Evolutionary conservation across 768 basidiomycete genomes (phyloP).

Genomic region (Podaxis sp.): DNA sequence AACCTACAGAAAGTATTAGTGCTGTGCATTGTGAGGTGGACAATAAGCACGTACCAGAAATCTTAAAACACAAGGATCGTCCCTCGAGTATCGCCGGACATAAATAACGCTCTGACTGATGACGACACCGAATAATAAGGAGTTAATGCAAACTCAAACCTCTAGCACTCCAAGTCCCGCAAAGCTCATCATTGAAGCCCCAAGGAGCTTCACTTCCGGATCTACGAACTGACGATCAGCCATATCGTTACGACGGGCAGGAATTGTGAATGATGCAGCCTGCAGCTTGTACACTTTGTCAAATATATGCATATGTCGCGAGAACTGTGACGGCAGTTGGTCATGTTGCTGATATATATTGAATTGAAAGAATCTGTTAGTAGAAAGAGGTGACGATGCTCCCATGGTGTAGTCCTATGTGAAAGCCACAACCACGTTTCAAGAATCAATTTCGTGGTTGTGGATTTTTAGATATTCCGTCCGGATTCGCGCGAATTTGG

Average conservation of each 20-base stretch:
- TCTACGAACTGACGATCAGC: not conserved
- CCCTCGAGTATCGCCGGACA: not conserved
- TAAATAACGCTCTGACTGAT: conserved; percentile 2
- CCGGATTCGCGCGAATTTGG: too few species aligned
- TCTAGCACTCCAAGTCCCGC: not conserved
- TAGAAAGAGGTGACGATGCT: not conserved
- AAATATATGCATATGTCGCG: not conserved
- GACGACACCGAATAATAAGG: conserved; percentile 1
- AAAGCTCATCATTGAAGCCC: not conserved
- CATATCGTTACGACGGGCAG: not conserved
- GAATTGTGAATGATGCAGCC: not conserved
- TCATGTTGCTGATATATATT: not conserved
- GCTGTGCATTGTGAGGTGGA: too few species aligned
- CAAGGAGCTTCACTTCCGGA: not conserved
- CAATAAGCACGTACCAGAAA: not conserved
- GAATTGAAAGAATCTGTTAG: not conserved
- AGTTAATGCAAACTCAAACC: not conserved
- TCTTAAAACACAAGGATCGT: not conserved
- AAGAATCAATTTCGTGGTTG: not conserved
- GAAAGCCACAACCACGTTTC: not conserved
- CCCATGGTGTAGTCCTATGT: not conserved
- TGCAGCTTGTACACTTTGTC: not conserved
- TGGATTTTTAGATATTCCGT: too few species aligned
- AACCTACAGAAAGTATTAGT: not conserved
- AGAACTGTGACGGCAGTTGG: not conserved